phyloP scores from a whole-genome alignment of 2,329 filamentous ascomycete species.

The Annulohypoxylon truncatum region DNA sequence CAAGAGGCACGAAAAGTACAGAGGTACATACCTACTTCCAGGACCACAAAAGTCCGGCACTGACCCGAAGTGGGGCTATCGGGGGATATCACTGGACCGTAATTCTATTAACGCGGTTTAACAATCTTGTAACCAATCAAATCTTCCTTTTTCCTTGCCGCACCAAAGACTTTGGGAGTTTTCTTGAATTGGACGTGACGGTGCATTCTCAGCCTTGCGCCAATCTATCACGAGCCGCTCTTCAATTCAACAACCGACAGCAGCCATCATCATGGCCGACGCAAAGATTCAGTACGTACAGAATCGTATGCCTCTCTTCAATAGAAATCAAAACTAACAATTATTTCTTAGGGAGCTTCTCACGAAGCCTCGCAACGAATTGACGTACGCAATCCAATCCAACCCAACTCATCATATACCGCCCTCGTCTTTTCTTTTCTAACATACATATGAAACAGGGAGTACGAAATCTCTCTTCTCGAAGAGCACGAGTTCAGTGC shows the following conservation, averaged over 20 bases:
- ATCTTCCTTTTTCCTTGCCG: conserved; percentile 3
- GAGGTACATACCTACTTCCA: conserved; percentile 17
- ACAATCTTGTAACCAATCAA: conserved; percentile 16
- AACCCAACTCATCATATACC: conserved; percentile 45
- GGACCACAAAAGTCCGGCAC: conserved; percentile 1
- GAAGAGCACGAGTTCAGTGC: conserved; percentile 84
- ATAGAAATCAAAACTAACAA: conserved; percentile 47
- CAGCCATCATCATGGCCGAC: conserved; percentile 48
- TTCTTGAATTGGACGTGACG: conserved; percentile 17
- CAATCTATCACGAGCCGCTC: conserved; percentile 11
- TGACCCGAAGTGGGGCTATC: conserved; percentile 16
- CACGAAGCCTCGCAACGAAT: conserved; percentile 86
- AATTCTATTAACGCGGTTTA: conserved; percentile 1
- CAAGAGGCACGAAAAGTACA: not conserved
- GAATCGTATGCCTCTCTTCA: not conserved
- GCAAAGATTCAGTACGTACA: conserved; percentile 74
- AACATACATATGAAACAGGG: conserved; percentile 50
- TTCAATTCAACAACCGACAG: conserved; percentile 15
- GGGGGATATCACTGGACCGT: not conserved
- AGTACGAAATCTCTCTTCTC: conserved; percentile 68
- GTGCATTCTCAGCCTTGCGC: conserved; percentile 35
- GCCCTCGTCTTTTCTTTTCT: conserved; percentile 28
- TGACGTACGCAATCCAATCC: conserved; percentile 76
- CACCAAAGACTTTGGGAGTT: conserved; percentile 23
- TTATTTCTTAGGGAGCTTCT: conserved; percentile 77